Percentiles rank a stretch among this genome's conserved stretches.
phyloP scores from a whole-genome alignment of 768 basidiomycete species.

The Symmetrospora coprosmae region DNA sequence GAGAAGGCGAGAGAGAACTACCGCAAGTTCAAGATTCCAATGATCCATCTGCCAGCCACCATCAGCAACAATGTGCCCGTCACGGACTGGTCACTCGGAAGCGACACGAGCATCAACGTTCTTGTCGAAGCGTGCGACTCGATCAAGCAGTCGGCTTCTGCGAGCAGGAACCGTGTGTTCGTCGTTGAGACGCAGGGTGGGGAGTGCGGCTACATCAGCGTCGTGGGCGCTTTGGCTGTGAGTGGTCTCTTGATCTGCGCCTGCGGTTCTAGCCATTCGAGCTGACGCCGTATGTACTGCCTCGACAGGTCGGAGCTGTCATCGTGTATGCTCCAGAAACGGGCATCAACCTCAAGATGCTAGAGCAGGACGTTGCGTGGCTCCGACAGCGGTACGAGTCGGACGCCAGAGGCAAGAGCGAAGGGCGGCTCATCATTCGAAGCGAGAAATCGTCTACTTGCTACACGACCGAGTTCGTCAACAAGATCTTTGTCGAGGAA shows the following conservation, averaged over 20 bases:
- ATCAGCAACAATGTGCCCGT: constrained; percentile 96
- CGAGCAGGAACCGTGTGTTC: constrained; percentile 88
- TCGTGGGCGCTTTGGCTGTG: constrained; percentile 88
- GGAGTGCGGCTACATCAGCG: constrained; percentile 85
- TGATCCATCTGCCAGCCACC: constrained; percentile 78
- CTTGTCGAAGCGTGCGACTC: constrained; percentile 94
- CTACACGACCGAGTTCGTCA: constrained; percentile 81
- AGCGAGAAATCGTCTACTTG: constrained; percentile 71
- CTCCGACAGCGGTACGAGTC: constrained; percentile 69
- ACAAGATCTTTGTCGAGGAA: constrained; percentile 87
- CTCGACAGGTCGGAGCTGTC: constrained; percentile 64
- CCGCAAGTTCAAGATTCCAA: constrained; percentile 79
- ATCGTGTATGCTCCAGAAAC: constrained; percentile 86
- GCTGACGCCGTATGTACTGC: too few species aligned
- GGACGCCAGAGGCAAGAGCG: constrained; percentile 74
- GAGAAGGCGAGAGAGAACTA: constrained; percentile 69
- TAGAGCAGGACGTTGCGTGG: constrained; percentile 74
- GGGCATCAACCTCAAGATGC: constrained; percentile 67
- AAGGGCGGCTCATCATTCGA: constrained; percentile 87
- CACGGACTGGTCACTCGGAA: constrained; percentile 89
- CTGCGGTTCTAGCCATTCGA: neutral
- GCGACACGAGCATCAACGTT: constrained; percentile 94
- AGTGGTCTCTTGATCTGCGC: constrained; percentile 39
- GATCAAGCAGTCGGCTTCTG: constrained; percentile 95
- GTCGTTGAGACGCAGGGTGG: constrained; percentile 98